Base-by-base conservation (phyloP, 2,329 filamentous ascomycete genomes). In the Colletotrichum sp. region DNA sequence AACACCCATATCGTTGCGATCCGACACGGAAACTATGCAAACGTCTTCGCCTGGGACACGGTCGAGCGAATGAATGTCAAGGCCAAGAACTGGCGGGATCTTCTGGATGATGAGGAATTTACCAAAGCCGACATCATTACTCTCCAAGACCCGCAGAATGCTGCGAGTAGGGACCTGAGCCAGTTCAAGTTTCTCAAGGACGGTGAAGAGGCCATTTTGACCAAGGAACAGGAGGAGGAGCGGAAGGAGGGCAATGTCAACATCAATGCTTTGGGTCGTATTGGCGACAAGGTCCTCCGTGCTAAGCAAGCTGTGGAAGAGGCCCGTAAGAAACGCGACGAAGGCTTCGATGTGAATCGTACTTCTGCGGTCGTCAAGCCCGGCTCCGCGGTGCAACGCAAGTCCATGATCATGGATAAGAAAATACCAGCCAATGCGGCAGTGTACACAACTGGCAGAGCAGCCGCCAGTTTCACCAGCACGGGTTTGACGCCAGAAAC, bases 1-100 rank as follows among this genome's bases (percentile, higher is more conserved):
- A 99, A 99, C 85, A 99, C 97, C 6, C 97, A 99, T 85, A 95
- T 99, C 75, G 95, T 99, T 62, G 96, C 96, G 18, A 89, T 99
- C 78, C 90, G 92, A 73, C 92, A 94, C 84, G 92, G 92, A 71
- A 94, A 90, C 71, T 96, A 96, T 74, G 96, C 96, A 66, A 99
- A 99, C 85, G 97, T 98, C 6, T 99, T 99, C 83, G 93, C 96
- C 2, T 98, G 94, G 92, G 98, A 99, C 81, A 99, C 98, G 2
- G 92, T 99, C 49, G 95, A 99, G 85, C 91, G 95, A 80, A 92
- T 99, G 87, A 99, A 99, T 84, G 94, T 99, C 85, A 99, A 99
- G 88, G 90, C 95, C 66, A 99, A 98, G 90, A 94, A 98, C 87
- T 99, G 97, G 97, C 91, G 89, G 79, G 97, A 99, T 85, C 86